A percentile compares a stretch with the other conserved stretches of the same genome.
Evolutionary conservation across 2,329 filamentous ascomycete genomes (phyloP).

Genomic region (Neofusicoccum sp.): DNA sequence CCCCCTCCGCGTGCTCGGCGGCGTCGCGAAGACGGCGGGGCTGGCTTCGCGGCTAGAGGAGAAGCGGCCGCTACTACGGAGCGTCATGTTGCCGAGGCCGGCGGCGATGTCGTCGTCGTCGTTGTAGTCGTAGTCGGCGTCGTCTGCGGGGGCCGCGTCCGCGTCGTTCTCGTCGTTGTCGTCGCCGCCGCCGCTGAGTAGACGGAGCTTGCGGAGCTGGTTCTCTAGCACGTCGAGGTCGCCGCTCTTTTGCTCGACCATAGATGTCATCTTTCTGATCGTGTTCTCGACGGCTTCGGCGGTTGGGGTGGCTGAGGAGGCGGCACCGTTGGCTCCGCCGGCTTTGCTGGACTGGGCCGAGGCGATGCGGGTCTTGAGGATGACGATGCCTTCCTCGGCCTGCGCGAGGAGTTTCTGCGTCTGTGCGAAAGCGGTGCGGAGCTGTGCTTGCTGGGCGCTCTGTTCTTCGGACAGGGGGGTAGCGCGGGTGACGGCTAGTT

Average conservation of each 20-base stretch:
- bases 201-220: conserved; percentile 71
- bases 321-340: conserved; percentile 43
- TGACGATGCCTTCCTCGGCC: conserved; percentile 75
- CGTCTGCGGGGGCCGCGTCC: conserved; percentile 30
- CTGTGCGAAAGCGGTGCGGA: conserved; percentile 73
- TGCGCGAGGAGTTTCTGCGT: conserved; percentile 76
- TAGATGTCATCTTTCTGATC: conserved; percentile 86
- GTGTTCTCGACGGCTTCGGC: conserved; percentile 92
- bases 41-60: conserved; percentile 24
- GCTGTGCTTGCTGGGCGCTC: conserved; percentile 77
- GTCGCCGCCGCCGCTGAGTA: conserved; percentile 10
- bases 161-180: conserved; percentile 21
- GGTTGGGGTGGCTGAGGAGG: conserved; percentile 63
- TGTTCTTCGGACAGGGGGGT: conserved; percentile 85
- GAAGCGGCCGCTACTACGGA: conserved; percentile 25
- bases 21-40: conserved; percentile 39
- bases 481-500: conserved; percentile 64
- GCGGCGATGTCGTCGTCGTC: conserved; percentile 15
- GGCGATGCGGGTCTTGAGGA: conserved; percentile 79
- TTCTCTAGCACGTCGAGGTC: conserved; percentile 90
- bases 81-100: conserved; percentile 22
- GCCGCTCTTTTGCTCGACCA: conserved; percentile 88
- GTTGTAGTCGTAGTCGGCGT: background rate
- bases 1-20: conserved; percentile 38
- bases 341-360: conserved; percentile 56